phyloP scores from a whole-genome alignment of 768 basidiomycete genomes.

The Kockovaella imperatae region DNA sequence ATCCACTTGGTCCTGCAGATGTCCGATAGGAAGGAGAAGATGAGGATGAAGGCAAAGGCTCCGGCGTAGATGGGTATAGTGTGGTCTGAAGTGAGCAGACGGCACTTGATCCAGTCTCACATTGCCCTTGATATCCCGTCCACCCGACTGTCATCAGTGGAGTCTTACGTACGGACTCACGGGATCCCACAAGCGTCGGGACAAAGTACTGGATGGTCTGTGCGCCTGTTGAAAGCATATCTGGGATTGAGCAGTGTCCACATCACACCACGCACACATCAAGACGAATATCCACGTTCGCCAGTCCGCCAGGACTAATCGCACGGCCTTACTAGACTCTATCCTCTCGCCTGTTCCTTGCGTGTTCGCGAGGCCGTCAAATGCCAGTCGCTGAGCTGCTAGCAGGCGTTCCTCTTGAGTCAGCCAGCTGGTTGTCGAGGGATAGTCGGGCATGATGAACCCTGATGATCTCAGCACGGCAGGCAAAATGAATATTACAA shows the following conservation, averaged over 20 bases:
- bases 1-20: conserved; percentile 35
- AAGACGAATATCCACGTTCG: conserved; percentile 29
- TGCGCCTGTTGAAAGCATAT: conserved; percentile 44
- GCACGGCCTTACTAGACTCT: conserved; percentile 33
- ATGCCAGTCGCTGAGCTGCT: conserved; percentile 39
- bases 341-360: conserved; percentile 21
- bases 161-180: too few relatives aligned
- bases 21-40: conserved; percentile 41
- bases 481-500: conserved; percentile 4
- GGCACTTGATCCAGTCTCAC: too few relatives aligned
- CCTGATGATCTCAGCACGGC: conserved; percentile 11
- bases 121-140: conserved; percentile 39
- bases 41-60: conserved; percentile 33
- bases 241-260: too few relatives aligned
- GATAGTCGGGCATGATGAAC: conserved; percentile 44
- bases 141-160: conserved; percentile 38
- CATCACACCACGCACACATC: too few relatives aligned
- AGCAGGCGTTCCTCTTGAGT: conserved; percentile 42
- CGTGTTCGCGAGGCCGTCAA: conserved; percentile 39
- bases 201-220: conserved; percentile 43
- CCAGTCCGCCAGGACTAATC: conserved; percentile 26
- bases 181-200: conserved; percentile 32
- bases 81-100: too few relatives aligned
- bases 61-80: conserved; percentile 40
- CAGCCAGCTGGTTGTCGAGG: conserved; percentile 44